These are phyloP conservation scores for Fomitopsis pulvina DNA, from an alignment of 768 basidiomycete genomes.

Conservation along the genomic window DNA sequence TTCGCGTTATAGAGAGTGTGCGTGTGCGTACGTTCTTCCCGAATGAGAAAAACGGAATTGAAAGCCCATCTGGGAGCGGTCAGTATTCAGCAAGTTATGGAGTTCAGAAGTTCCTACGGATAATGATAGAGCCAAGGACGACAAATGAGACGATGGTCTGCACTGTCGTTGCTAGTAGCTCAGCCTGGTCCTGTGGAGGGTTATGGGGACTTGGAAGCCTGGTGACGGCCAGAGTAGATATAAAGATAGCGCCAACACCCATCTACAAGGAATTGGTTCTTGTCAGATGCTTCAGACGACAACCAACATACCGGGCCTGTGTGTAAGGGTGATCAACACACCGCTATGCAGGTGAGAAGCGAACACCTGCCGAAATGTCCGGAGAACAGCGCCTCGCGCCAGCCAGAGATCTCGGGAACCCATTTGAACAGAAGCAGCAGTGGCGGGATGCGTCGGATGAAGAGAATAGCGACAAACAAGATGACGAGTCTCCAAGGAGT, in stretches of 20 bases:
- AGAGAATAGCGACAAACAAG: conserved; percentile 60
- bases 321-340: background rate
- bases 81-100: background rate
- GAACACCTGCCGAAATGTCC: conserved; percentile 75
- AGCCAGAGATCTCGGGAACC: conserved; percentile 81
- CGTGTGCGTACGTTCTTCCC: conserved; percentile 40
- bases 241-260: conserved; percentile 91
- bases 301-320: conserved; percentile 45
- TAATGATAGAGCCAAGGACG: conserved; percentile 80
- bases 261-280: conserved; percentile 41
- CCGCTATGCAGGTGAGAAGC: background rate
- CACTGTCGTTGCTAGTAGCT: conserved; percentile 64
- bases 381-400: conserved; percentile 83
- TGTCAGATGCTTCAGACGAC: background rate
- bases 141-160: conserved; percentile 86
- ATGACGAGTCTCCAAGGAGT: conserved; percentile 65
- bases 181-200: conserved; percentile 63
- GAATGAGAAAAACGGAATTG: conserved; percentile 60
- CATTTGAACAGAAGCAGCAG: conserved; percentile 72
- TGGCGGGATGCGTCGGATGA: conserved; percentile 75
- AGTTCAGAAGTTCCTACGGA: conserved; percentile 43
- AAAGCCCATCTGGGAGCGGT: conserved; percentile 49
- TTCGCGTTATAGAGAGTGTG: conserved; percentile 39
- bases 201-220: conserved; percentile 49
- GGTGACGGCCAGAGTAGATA: conserved; percentile 65